Percentiles rank a stretch among this genome's conserved stretches.
Evolutionary conservation across 164 flowering plant species (phyloP).

Genomic region (Chimonanthus praecox): DNA sequence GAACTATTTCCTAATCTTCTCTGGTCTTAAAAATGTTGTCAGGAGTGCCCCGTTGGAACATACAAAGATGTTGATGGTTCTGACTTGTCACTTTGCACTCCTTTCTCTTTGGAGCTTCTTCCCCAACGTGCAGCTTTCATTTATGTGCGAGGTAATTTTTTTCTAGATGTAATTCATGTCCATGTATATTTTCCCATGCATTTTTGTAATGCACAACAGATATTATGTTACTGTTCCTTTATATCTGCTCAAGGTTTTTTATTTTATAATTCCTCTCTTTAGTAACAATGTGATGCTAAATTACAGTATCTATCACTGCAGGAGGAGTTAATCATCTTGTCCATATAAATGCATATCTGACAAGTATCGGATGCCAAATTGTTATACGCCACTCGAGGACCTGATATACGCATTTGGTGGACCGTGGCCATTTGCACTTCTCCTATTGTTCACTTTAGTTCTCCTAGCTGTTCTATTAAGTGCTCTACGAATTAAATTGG

Average conservation of each 20-base stretch:
- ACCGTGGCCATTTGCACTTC: conserved; percentile 69
- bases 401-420: conserved; percentile 85
- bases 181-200: too few relatives aligned
- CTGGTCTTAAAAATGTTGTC: conserved; percentile 9
- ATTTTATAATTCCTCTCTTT: background rate
- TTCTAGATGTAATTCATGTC: background rate
- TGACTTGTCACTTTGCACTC: conserved; percentile 56
- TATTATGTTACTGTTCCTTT: background rate
- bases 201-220: background rate
- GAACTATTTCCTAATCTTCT: background rate
- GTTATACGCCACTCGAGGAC: conserved; percentile 90
- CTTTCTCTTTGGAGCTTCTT: conserved; percentile 64
- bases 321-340: conserved; percentile 73
- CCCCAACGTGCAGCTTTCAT: conserved; percentile 74
- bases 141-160: conserved; percentile 63
- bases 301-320: conserved; percentile 24
- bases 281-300: background rate
- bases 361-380: conserved; percentile 77
- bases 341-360: conserved; percentile 80
- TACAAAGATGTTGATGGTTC: conserved; percentile 80
- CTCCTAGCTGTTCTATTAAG: conserved; percentile 54
- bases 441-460: conserved; percentile 49
- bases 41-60: conserved; percentile 95
- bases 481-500: conserved; percentile 55
- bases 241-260: background rate